A percentile compares a stretch with the other conserved stretches of the same genome.
phyloP scores from a whole-genome alignment of 768 basidiomycete species.

The Pisolithus orientalis region DNA sequence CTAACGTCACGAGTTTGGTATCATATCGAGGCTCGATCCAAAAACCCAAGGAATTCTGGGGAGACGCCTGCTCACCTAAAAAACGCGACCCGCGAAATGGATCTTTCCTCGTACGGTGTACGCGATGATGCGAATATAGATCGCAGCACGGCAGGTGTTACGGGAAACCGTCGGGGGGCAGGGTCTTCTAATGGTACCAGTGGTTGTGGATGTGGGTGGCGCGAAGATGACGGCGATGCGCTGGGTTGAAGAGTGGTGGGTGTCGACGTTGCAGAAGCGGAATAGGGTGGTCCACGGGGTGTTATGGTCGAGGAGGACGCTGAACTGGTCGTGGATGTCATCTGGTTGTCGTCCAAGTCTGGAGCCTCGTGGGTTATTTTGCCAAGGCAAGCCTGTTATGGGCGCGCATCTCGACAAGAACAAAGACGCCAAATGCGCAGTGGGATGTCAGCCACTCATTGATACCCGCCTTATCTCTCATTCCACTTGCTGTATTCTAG shows the following conservation, averaged over 20 bases:
- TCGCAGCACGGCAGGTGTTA: slow-evolving; percentile 74
- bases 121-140: slow-evolving; percentile 86
- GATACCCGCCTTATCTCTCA: neutral
- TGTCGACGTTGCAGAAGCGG: slow-evolving; percentile 30
- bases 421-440: neutral
- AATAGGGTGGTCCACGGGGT: slow-evolving; percentile 26
- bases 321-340: slow-evolving; percentile 35
- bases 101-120: slow-evolving; percentile 73
- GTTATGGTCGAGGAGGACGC: slow-evolving; percentile 45
- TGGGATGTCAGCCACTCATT: neutral
- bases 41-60: neutral
- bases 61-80: slow-evolving; percentile 50
- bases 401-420: neutral
- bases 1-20: slow-evolving; percentile 29
- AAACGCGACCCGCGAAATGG: slow-evolving; percentile 80
- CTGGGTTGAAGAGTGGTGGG: slow-evolving; percentile 43
- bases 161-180: slow-evolving; percentile 61
- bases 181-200: slow-evolving; percentile 34
- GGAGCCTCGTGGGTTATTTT: neutral
- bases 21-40: neutral
- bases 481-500: no score
- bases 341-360: neutral
- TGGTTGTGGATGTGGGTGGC: slow-evolving; percentile 27
- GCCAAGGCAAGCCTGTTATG: neutral
- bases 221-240: slow-evolving; percentile 10